Percentiles rank a stretch among this genome's conserved stretches.
These are phyloP conservation scores for Margaritispora aquatica DNA, from an alignment of 495 filamentous ascomycete species.

Conservation along the genomic window DNA sequence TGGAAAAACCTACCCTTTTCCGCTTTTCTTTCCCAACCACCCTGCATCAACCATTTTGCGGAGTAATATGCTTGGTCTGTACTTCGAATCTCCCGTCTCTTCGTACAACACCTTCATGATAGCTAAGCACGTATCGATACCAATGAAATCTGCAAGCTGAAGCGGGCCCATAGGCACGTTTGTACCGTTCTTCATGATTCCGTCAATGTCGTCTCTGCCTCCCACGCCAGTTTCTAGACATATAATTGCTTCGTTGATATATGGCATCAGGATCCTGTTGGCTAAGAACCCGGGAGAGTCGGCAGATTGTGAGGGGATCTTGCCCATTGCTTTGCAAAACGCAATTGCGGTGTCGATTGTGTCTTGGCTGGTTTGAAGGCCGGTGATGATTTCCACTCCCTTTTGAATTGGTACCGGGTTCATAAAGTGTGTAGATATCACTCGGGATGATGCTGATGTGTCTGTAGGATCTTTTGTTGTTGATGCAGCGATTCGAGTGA, in stretches of 20 bases:
- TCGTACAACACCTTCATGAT: slow-evolving; percentile 96
- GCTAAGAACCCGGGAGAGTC: slow-evolving; percentile 94
- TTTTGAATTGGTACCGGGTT: slow-evolving; percentile 97
- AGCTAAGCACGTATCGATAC: slow-evolving; percentile 89
- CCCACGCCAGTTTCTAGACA: slow-evolving; percentile 94
- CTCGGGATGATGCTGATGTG: slow-evolving; percentile 74
- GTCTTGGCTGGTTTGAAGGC: slow-evolving; percentile 77
- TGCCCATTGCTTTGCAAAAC: slow-evolving; percentile 89
- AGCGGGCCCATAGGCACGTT: slow-evolving; percentile 98
- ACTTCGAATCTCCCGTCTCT: slow-evolving; percentile 93
- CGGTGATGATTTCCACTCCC: slow-evolving; percentile 94
- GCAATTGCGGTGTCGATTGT: slow-evolving; percentile 79
- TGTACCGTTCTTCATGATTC: slow-evolving; percentile 98
- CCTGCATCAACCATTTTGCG: slow-evolving; percentile 96
- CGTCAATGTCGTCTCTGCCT: slow-evolving; percentile 82
- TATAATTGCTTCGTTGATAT: slow-evolving; percentile 97
- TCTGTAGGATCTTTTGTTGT: slow-evolving; percentile 71
- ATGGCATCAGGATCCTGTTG: slow-evolving; percentile 97
- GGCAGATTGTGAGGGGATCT: slow-evolving; percentile 77
- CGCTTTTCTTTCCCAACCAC: slow-evolving; percentile 96
- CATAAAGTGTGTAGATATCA: slow-evolving; percentile 98
- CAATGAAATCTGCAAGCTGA: slow-evolving; percentile 93
- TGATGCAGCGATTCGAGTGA: slow-evolving; percentile 89
- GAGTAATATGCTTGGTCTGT: slow-evolving; percentile 78
- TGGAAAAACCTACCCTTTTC: slow-evolving; percentile 69